These are phyloP conservation scores for Corymbia citriodora DNA, from an alignment of 441 rosid genomes.

Conservation along the genomic window DNA sequence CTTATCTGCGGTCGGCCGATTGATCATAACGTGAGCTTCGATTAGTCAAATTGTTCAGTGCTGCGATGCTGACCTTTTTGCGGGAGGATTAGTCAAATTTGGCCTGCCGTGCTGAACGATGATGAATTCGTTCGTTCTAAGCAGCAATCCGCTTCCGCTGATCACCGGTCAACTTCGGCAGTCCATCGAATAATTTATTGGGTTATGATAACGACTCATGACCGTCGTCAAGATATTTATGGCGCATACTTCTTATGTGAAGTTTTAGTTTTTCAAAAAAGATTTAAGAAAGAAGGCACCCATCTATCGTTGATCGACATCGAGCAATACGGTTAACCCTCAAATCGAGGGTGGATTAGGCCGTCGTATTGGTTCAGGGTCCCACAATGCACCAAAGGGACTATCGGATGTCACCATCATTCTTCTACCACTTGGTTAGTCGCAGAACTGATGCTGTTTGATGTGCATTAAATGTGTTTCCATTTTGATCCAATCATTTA, in stretches of 20 bases:
- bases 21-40: background rate
- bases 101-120: background rate
- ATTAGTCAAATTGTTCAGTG: background rate
- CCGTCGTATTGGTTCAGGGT: background rate
- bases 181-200: background rate
- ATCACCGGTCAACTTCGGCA: background rate
- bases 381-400: background rate
- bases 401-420: background rate
- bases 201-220: background rate
- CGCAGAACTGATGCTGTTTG: background rate
- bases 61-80: background rate
- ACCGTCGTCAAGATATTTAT: background rate
- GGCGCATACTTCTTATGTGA: background rate
- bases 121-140: background rate
- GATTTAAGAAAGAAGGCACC: background rate
- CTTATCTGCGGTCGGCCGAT: background rate
- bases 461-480: background rate
- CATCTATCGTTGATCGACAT: background rate
- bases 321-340: background rate
- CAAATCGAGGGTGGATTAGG: background rate
- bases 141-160: background rate
- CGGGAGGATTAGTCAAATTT: background rate
- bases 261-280: background rate
- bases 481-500: background rate
- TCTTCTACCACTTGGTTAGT: background rate